Evolutionary conservation across 1,139 yeast genomes (phyloP), one percentile per base, ranked within the genome.

Genomic region (Suhomyces bokatorum): DNA sequence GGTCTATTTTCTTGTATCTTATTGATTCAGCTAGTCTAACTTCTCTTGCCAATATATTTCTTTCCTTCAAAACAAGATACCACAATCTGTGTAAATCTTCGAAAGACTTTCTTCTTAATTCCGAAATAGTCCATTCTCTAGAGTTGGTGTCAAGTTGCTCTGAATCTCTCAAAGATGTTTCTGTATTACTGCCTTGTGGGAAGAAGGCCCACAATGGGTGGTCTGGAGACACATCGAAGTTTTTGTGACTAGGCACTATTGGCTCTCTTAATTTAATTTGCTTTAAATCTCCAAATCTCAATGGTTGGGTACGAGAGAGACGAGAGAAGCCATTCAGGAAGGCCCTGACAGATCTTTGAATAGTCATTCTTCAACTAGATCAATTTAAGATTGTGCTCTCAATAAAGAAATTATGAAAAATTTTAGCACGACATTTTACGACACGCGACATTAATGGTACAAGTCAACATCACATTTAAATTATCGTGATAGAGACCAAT

Each of bases 171-270:
- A 85, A 69, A 52, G 83, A 81, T 55, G 76, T 70, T 49, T 79
- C 75, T 14, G 69, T 54, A 15, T 65, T 56, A 51, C 50, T 66
- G 3, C 76, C 78, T 38, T 84, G 76, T 34, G 81, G 76, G 70
- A 93, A 93, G 64, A 93, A 93, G 57, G 87, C 95, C 97, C 97
- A 93, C 53, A 93, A 74, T 32, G 99, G 98, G 66, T 93, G 99
- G 61, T 87, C 87, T 12, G 86, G 95, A 17, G 83, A 78, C 26
- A 87, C 88, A 51, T 75, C 78, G 48, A 91, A 60, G 64, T 87
- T 87, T 52, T 76, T 73, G 47, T 80, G 85, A 1, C 91, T 80
- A 13, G 98, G 98, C 8, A 87, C 79, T 52, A 93, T 85, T 13
- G 98, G 98, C n/a, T 85, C 78, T 48, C 95, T 78, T 50, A 91